Base-by-base conservation (phyloP, 2,329 filamentous ascomycete species). In the Talaromyces rugulosus region DNA sequence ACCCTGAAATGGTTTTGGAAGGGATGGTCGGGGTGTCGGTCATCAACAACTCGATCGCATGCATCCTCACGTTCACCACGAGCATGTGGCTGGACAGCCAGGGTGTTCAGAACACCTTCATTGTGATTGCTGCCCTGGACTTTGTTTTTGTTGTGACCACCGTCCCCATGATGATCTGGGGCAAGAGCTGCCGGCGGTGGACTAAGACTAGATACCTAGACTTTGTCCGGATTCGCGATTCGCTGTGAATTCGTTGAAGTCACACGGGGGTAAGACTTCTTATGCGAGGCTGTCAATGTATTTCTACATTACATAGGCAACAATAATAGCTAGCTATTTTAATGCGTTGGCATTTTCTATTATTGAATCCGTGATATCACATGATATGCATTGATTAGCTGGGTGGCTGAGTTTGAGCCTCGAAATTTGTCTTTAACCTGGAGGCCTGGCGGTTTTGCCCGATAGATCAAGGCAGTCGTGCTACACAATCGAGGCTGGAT, bases 1-100 rank as follows among this genome's bases (percentile, higher is more conserved):
- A 85, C 62, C 82, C 82, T 0, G 82, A 84, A 36, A 84, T 84
- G 78, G 79, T 85, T 5, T 72, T 85, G 2, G 83, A 85, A 66
- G 83, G 83, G 31, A 85, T 85, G 83, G 83, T 85, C 1, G 82
- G 83, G 5, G 83, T 85, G 1, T 78, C 81, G 2, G 81, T 84
- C 23, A 83, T 85, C 69, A 85, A 85, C 71, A 85, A 85, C 68
- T 80, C 78, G 2, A 73, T 85, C 16, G 83, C 80, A 8, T 82
- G 80, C 67, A 74, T 84, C 60, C 83, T 85, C 63, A 84, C 83
- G 0, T 85, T 85, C 63, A 77, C 77, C 0, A 78, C 80, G 7
- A 77, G 75, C 63, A 72, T 77, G 63, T 85, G 83, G 82, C 71
- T 85, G 31, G 78, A 79, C 51, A 75, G 76, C 0, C 80, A 75